Percentiles rank a stretch among this genome's conserved stretches.
phyloP scores from a whole-genome alignment of 1,139 yeast genomes.

The Suhomyces ambrosiae region DNA sequence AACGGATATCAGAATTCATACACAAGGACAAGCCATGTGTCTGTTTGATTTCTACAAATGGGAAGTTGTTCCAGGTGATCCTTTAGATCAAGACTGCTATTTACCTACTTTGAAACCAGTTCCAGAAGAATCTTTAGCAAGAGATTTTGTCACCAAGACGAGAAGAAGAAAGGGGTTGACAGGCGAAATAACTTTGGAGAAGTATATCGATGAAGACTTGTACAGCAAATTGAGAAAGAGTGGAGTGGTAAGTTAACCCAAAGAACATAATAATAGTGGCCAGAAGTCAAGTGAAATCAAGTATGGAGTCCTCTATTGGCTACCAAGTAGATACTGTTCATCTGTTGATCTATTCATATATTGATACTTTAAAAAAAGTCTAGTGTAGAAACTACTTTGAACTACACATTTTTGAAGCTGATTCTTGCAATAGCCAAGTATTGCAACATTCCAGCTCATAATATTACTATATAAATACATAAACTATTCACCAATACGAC shows the following conservation, averaged over 20 bases:
- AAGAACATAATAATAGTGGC: no score
- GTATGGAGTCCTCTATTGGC: no score
- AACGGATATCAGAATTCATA: slow-evolving; percentile 74
- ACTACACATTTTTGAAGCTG: no score
- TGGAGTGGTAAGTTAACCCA: slow-evolving; percentile 30
- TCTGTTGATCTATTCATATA: no score
- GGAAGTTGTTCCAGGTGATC: slow-evolving; percentile 89
- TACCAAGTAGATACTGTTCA: no score
- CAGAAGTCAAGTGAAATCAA: no score
- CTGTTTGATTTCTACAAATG: slow-evolving; percentile 68
- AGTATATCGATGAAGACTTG: slow-evolving; percentile 67
- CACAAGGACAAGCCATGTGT: slow-evolving; percentile 79
- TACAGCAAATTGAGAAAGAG: slow-evolving; percentile 54
- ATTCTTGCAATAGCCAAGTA: background rate
- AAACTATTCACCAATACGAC: slow-evolving; percentile 3
- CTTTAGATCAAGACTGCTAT: slow-evolving; percentile 64
- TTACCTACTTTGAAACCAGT: slow-evolving; percentile 80
- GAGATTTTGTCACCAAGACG: slow-evolving; percentile 89
- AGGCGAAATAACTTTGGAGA: slow-evolving; percentile 76
- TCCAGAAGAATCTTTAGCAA: slow-evolving; percentile 64
- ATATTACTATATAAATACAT: slow-evolving; percentile 1
- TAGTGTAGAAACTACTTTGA: no score
- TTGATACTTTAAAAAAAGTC: no score
- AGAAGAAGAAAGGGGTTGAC: slow-evolving; percentile 80
- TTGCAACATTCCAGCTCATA: background rate